Evolutionary conservation across 371 early-diverging fungal genomes (phyloP), one percentile per base, ranked within the genome.

Genomic region (Smittium mucronatum): DNA sequence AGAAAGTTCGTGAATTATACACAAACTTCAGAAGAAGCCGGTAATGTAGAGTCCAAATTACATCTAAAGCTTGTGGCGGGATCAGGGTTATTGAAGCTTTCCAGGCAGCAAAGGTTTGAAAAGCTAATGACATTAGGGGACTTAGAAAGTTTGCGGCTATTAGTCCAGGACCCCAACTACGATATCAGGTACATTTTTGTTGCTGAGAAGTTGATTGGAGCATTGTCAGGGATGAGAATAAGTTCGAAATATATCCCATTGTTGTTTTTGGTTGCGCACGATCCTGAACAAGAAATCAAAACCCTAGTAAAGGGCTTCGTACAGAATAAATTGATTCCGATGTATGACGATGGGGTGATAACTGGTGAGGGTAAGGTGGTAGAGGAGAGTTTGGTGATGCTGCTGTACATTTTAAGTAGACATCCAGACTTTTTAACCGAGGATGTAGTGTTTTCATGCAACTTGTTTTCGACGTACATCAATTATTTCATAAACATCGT

Each of bases 351-450:
- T 26, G 28, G 29, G 1, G 26, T 32, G 29, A 2, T 70, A 69
- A 28, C 70, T 71, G 17, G 74, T 71, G 11, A 71, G 72, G n/a
- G 80, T 72, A 71, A 73, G 82, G 25, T 36, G 32, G 78, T 88
- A 33, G 94, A 93, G 70, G 76, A 85, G 69, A 80, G 87, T 1
- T 75, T 93, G 32, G 82, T 85, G 1, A 84, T 85, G 2, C 72
- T 93, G 34, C 74, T 94, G 15, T 89, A 93, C 63, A 73, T 91
- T n/a, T 76, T 95, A 35, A 88, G 95, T 0, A 89, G 91, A 71
- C 95, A 95, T 72, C 93, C 95, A 0, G 97, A 97, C 74, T 93
- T 91, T 77, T 82, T 84, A 1, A 72, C 74, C 16, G 78, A 86
- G 33, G 72, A 0, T 82, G 84, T 0, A 85, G 86, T 70, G 35